Base-by-base conservation (phyloP, 345 rosid species). In the Gossypium rotundifolium region DNA sequence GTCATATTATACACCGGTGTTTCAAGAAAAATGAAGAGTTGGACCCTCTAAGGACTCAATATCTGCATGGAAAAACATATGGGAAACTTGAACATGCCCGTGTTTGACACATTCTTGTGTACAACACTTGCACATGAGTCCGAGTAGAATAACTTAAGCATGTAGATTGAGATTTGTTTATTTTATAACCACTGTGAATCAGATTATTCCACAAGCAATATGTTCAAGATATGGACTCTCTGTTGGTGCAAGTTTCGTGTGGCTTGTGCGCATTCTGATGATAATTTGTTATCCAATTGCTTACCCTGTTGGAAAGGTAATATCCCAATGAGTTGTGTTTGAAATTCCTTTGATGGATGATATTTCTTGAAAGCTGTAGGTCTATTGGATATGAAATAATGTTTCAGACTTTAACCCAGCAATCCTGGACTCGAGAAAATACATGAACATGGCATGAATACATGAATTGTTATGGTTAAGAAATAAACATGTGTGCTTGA, bases 171-270 rank as follows among this genome's bases (percentile, higher is more conserved):
- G 9, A 7, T n/a, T 53, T 53, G 6, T 53, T 12, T 49, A 53
- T 53, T 17, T 53, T 7, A 53, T 17, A 7, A 2, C 58, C 23
- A 53, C 9, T n/a, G 23, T 54, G 59, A 54, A 54, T 54, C 59
- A 94, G 99, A 94, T 95, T 83, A 91, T 95, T 81, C 99, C 99
- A 42, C 99, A 95, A 90, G 85, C 99, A 42, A 88, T 85, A 81
- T 95, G 99, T 66, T 78, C 98, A 1, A 86, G 97, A 84, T 94
- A 94, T 82, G 99, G 99, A 61, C 91, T 94, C 7, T 94, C 99
- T 0, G 98, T 94, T 1, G 99, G 99, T 75, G 90, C 99, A 1
- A 93, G 91, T 79, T 91, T 94, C 62, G 86, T 84, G 1, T 88
- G 90, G 97, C 99, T 94, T 77, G 99, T 94, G 57, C 85, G 88